Conservation (phyloP, 805 yeast genomes). For the Metschnikowia chrysomelidarum region DNA sequence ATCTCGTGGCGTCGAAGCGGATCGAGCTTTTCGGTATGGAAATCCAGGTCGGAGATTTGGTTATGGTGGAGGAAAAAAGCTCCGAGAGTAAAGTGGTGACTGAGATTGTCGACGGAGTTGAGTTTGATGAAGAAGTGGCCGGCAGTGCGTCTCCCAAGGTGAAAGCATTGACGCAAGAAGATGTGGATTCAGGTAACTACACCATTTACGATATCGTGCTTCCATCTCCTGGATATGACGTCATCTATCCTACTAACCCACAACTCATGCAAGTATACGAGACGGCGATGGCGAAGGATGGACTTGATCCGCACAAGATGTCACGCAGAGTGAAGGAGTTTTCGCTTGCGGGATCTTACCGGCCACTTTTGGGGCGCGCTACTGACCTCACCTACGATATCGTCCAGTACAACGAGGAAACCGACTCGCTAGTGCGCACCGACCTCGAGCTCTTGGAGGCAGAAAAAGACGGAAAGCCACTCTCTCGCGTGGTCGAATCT, state of each 20-base stretch:
- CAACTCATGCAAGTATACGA: conserved; percentile 59
- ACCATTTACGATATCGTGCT: conserved; percentile 81
- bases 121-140: conserved; percentile 70
- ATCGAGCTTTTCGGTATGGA: conserved; percentile 65
- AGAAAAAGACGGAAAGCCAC: conserved; percentile 21
- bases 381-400: conserved; percentile 57
- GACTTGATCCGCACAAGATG: conserved; percentile 83
- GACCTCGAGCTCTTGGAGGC: conserved; percentile 54
- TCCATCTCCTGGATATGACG: conserved; percentile 96
- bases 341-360: conserved; percentile 87
- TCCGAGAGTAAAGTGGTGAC: conserved; percentile 18
- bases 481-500: conserved; percentile 23
- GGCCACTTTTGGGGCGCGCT: conserved; percentile 70
- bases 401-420: conserved; percentile 58
- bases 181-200: conserved; percentile 54
- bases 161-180: conserved; percentile 71
- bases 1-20: conserved; percentile 75
- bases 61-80: conserved; percentile 37
- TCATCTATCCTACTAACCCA: conserved; percentile 75
- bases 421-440: conserved; percentile 73
- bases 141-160: conserved; percentile 61
- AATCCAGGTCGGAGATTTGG: conserved; percentile 80
- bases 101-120: conserved; percentile 40
- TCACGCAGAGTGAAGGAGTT: conserved; percentile 81
- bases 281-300: conserved; percentile 74